phyloP scores from a whole-genome alignment of 208 protist genomes.

The Naegleria fowleri region DNA sequence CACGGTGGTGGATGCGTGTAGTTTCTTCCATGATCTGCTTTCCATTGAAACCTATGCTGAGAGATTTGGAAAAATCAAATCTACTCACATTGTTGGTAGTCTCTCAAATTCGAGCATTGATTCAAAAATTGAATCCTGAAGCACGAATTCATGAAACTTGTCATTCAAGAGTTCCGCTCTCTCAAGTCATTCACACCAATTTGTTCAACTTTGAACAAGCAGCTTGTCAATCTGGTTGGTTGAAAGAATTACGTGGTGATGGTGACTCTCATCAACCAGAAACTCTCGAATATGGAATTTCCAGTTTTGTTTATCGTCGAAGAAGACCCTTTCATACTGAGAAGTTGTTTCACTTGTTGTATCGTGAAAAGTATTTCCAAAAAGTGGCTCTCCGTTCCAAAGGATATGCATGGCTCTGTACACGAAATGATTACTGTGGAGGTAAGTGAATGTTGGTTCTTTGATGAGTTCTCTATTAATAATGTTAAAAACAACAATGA shows the following conservation, averaged over 20 bases:
- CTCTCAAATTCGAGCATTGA: conserved; percentile 36
- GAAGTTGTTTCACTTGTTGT: conserved; percentile 36
- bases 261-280: conserved; percentile 52
- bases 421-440: conserved; percentile 1
- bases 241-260: conserved; percentile 35
- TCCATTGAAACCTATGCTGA: conserved; percentile 31
- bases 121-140: conserved; percentile 59
- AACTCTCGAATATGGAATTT: conserved; percentile 60
- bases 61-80: conserved; percentile 13
- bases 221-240: conserved; percentile 38
- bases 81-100: too few relatives aligned
- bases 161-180: conserved; percentile 38
- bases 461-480: background rate
- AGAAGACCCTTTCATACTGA: conserved; percentile 55
- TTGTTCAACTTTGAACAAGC: conserved; percentile 56
- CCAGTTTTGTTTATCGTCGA: conserved; percentile 50
- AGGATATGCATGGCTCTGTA: conserved; percentile 56
- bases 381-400: conserved; percentile 50
- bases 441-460: background rate
- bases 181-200: conserved; percentile 50
- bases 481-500: background rate
- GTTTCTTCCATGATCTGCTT: conserved; percentile 43
- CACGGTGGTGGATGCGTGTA: conserved; percentile 54
- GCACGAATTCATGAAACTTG: conserved; percentile 53
- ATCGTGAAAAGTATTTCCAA: background rate